Percentiles rank a stretch among this genome's conserved stretches.
Conservation (phyloP, 2,329 filamentous ascomycete genomes). For the Dryadomyces sulphureus region DNA sequence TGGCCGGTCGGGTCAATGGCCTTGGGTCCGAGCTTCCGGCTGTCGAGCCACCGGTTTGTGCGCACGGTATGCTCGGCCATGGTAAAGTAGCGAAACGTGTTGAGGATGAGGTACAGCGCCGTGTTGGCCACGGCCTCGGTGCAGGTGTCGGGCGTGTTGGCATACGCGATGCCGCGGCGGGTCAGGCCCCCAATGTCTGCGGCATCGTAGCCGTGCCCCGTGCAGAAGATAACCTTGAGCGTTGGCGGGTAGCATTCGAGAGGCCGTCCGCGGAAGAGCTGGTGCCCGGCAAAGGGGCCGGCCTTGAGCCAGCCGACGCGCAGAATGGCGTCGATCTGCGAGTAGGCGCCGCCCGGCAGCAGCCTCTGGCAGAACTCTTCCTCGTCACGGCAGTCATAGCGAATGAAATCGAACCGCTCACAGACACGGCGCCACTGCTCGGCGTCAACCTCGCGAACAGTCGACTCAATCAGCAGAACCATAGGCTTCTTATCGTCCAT, state of each 20-base stretch:
- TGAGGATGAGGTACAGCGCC: constrained; percentile 13
- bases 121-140: constrained; percentile 16
- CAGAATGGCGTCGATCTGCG: constrained; percentile 16
- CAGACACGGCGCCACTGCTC: not conserved
- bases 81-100: constrained; percentile 13
- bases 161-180: constrained; percentile 12
- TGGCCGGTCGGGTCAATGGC: constrained; percentile 14
- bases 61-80: constrained; percentile 12
- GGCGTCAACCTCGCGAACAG: not conserved
- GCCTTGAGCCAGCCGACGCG: constrained; percentile 19
- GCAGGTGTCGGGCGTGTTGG: constrained; percentile 14
- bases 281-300: constrained; percentile 15
- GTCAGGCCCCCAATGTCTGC: constrained; percentile 13
- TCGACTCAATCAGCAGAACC: constrained; percentile 1
- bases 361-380: constrained; percentile 14
- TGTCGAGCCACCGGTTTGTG: constrained; percentile 11
- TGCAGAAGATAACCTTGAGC: constrained; percentile 12
- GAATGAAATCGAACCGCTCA: constrained; percentile 5
- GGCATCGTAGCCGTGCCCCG: constrained; percentile 14
- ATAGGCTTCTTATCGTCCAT: too few species aligned
- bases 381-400: constrained; percentile 12
- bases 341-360: constrained; percentile 15
- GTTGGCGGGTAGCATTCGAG: constrained; percentile 12
- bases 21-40: constrained; percentile 9
- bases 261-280: constrained; percentile 13